These are phyloP conservation scores for Alternaria dauci DNA, from an alignment of 2,329 filamentous ascomycete genomes.

Conservation along the genomic window DNA sequence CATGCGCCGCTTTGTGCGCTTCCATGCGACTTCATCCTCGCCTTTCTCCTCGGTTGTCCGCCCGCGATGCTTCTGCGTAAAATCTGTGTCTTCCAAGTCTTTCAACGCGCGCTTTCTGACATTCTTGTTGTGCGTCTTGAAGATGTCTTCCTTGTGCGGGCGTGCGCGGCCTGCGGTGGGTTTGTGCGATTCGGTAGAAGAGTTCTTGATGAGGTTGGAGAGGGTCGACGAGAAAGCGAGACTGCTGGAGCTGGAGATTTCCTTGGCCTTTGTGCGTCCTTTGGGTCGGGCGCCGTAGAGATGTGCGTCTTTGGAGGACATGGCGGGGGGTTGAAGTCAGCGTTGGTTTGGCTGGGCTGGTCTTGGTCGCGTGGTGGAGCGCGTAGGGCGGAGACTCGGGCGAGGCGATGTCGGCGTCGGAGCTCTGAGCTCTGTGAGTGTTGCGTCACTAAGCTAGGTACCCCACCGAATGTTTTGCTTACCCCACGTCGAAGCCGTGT, in stretches of 20 bases:
- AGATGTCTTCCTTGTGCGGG: constrained; percentile 72
- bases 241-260: constrained; percentile 73
- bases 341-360: too few relatives aligned
- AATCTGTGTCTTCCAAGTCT: constrained; percentile 64
- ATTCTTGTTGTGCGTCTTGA: constrained; percentile 70
- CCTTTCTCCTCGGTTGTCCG: constrained; percentile 63
- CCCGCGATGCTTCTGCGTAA: constrained; percentile 68
- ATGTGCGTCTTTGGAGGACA: constrained; percentile 64
- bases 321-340: constrained; percentile 15
- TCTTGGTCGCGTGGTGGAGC: constrained; percentile 13
- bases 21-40: constrained; percentile 65
- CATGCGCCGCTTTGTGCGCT: constrained; percentile 80
- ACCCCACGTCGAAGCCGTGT: constrained; percentile 25
- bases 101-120: constrained; percentile 68
- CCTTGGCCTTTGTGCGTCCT: constrained; percentile 61
- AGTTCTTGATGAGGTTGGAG: constrained; percentile 73
- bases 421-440: constrained; percentile 16
- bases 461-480: constrained; percentile 31
- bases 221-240: constrained; percentile 91
- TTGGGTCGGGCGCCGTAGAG: constrained; percentile 82
- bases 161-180: constrained; percentile 62
- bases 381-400: constrained; percentile 12
- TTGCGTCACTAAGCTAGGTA: constrained; percentile 25
- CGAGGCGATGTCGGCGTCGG: constrained; percentile 38
- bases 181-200: constrained; percentile 55